phyloP scores from a whole-genome alignment of 208 protist species.

The Leishmania aethiopica region DNA sequence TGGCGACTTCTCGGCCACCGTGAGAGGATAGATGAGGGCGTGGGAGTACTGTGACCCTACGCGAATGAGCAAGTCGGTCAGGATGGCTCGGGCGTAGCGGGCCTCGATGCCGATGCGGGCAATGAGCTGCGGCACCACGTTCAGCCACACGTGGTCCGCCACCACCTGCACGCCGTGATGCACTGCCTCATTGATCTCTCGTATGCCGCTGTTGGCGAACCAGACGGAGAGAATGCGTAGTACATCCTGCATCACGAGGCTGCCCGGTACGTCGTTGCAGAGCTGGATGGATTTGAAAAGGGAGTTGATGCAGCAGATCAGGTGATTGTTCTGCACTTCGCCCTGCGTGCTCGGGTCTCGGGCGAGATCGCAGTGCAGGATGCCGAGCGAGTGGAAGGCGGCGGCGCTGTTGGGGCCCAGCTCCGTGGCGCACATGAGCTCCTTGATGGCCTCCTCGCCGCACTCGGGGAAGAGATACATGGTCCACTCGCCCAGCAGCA shows the following conservation, averaged over 20 bases:
- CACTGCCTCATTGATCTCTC: constrained; percentile 85
- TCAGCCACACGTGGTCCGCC: constrained; percentile 97
- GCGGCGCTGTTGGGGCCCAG: constrained; percentile 74
- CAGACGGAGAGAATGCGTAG: constrained; percentile 98
- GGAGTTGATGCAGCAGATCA: constrained; percentile 72
- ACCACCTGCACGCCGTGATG: constrained; percentile 93
- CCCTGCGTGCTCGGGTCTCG: constrained; percentile 60
- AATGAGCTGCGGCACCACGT: constrained; percentile 99
- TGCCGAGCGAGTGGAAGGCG: constrained; percentile 87
- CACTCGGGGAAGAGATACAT: constrained; percentile 79
- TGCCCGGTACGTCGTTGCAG: constrained; percentile 66
- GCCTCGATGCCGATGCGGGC: constrained; percentile 97
- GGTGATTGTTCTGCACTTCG: constrained; percentile 65
- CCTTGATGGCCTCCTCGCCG: constrained; percentile 79
- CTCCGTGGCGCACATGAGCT: constrained; percentile 69
- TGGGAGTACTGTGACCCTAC: constrained; percentile 98
- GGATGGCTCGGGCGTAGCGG: constrained; percentile 85
- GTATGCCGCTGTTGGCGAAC: constrained; percentile 93
- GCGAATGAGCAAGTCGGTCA: constrained; percentile 94
- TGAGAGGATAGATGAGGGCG: constrained; percentile 99
- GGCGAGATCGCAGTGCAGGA: constrained; percentile 87
- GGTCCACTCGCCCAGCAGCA: constrained; percentile 89
- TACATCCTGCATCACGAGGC: constrained; percentile 96
- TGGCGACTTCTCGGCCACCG: constrained; percentile 94
- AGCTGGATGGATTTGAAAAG: constrained; percentile 87